phyloP scores from a whole-genome alignment of 352 stramenopile species.

The Chrysophaeum taylorii region DNA sequence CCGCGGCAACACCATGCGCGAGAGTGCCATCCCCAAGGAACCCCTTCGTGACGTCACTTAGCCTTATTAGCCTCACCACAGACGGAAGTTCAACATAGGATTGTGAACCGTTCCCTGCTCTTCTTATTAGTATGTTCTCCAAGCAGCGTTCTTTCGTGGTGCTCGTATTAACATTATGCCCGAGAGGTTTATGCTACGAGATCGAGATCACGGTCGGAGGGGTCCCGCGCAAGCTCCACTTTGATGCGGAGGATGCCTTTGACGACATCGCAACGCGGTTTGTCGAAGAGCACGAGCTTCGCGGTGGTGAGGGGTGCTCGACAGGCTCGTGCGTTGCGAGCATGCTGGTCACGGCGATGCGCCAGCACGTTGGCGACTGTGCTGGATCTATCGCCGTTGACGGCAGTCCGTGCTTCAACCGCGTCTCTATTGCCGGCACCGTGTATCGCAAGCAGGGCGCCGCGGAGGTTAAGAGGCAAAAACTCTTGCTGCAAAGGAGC shows the following conservation, averaged over 20 bases:
- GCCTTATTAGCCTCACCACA: too few relatives aligned
- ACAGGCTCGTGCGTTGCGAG: not conserved
- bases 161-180: too few relatives aligned
- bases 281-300: not conserved
- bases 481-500: too few relatives aligned
- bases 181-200: too few relatives aligned
- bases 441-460: not conserved
- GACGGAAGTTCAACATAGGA: too few relatives aligned
- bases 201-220: not conserved
- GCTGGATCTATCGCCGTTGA: not conserved
- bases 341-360: conserved; percentile 1
- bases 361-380: not conserved
- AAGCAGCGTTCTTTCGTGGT: too few relatives aligned
- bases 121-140: too few relatives aligned
- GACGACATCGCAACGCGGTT: not conserved
- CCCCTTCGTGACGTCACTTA: too few relatives aligned
- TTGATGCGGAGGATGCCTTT: not conserved
- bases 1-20: too few relatives aligned
- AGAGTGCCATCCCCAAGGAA: too few relatives aligned
- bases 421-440: not conserved
- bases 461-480: not conserved
- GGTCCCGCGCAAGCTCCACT: not conserved
- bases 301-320: conserved; percentile 3
- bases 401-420: not conserved
- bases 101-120: too few relatives aligned